Evolutionary conservation across 257 asterid genomes (phyloP), one percentile per base, ranked within the genome.

Genomic region (Asclepias syriaca): DNA sequence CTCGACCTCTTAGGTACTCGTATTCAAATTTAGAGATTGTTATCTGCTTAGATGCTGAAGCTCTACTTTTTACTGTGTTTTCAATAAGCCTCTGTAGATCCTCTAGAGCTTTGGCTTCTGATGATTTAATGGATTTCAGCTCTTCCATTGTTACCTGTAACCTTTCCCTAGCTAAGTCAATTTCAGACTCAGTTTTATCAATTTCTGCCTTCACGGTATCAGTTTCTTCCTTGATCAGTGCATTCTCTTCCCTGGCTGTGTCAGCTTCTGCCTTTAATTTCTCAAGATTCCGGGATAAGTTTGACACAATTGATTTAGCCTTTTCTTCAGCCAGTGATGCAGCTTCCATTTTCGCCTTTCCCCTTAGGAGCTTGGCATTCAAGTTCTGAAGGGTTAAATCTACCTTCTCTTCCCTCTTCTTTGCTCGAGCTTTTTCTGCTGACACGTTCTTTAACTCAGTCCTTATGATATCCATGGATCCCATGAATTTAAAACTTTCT

Each of bases 1-100:
- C 97, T 29, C 83, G 87, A 40, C 88, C 95, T 37, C 18, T 85
- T 66, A 94, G 84, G 85, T 94, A 94, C 79, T 88, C 90, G 0
- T 89, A 91, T 80, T 94, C 97, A 64, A 88, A 91, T 59, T 68
- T 87, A 19, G 98, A 88, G 48, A 93, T 89, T 0, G 88, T 89
- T 68, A 93, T 86, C 27, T 73, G 77, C 77, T 71, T 74, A 34
- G 91, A 85, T 72, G 85, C 82, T 43, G 92, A 83, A 55, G 84
- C 85, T 78, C 96, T 84, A 46, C 78, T 81, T 72, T 80, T 87
- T 57, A 88, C 55, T 0, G 95, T 87, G 55, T 71, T 82, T 73
- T 82, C 91, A 16, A 77, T 71, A 56, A 82, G 73, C 5, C 65
- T 74, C 80, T 84, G 79, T 15, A 93, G 93, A 77, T 89, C 86